Evolutionary conservation across 139 green algal genomes (phyloP).

Genomic region (Monoraphidium neglectum): DNA sequence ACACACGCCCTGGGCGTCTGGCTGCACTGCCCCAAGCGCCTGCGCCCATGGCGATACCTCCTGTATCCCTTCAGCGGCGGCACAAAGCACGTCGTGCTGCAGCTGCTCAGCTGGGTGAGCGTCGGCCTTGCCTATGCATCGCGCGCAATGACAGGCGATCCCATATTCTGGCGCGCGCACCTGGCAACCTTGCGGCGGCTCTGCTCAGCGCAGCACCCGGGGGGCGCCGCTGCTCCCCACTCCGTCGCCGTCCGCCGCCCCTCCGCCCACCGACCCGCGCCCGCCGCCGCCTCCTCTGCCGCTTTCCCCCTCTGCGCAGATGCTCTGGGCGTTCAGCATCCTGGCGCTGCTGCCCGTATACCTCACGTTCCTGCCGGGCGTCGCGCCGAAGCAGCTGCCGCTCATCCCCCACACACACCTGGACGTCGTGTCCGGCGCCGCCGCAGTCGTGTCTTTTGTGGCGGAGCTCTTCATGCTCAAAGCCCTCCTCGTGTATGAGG

Average conservation of each 20-base stretch:
- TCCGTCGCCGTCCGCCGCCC: neutral
- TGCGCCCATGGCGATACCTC: neutral
- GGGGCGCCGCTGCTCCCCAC: neutral
- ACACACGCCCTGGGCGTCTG: constrained; percentile 26
- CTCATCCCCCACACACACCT: constrained; percentile 36
- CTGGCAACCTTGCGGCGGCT: neutral
- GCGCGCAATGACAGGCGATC: neutral
- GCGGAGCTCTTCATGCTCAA: constrained; percentile 47
- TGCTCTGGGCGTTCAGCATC: constrained; percentile 24
- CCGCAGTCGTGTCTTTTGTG: constrained; percentile 36
- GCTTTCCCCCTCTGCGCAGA: constrained; percentile 9
- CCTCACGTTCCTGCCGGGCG: constrained; percentile 9
- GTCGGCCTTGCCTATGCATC: neutral
- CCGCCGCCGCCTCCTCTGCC: neutral
- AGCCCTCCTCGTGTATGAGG: constrained; percentile 1
- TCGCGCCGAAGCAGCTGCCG: constrained; percentile 8
- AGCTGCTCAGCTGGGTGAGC: constrained; percentile 42
- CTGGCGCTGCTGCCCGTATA: constrained; percentile 17
- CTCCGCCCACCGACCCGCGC: neutral
- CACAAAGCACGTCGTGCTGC: constrained; percentile 30
- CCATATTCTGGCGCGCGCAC: neutral
- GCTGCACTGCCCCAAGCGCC: neutral
- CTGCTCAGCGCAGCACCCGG: neutral
- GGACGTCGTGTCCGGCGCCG: constrained; percentile 38
- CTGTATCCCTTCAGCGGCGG: constrained; percentile 37